Evolutionary conservation across 495 filamentous ascomycete genomes (phyloP), one percentile per base, ranked within the genome.

Genomic region (Amniculicola lignicola): DNA sequence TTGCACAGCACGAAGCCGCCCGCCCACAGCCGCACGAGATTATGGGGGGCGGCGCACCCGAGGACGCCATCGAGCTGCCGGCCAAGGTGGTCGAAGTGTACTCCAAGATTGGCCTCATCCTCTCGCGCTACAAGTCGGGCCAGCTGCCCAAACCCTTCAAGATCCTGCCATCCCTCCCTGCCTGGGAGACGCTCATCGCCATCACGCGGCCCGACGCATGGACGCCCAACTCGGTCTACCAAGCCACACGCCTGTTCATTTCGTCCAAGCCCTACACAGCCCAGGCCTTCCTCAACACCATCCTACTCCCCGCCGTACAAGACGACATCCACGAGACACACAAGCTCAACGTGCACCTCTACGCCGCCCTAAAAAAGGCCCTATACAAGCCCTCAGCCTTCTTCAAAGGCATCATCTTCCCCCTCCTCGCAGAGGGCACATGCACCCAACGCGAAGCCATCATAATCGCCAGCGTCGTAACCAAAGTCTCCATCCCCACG

Each of bases 121-220:
- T 97, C 35, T 90, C 89, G 7, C 81, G 92, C 44, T 96, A 96
- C 72, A 95, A 95, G 67, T 93, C 89, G 9, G 93, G 93, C 18
- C 89, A 89, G 59, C 79, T 97, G 21, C 94, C 93, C 11, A 97
- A 97, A 71, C 92, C 91, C 1, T 94, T 99, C 80, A 97, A 97
- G 71, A 88, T 97, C 54, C 79, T 99, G 25, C 93, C 94, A 0
- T 87, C 89, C 2, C 80, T 97, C 7, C 90, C 90, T 2, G 83
- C 90, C 62, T 95, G 89, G 88, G 87, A 89, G 60, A 87, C 87
- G 16, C 87, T 96, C 36, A 81, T 96, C 59, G 76, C 82, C 49
- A 82, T 93, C 54, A 94, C 90, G 12, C 80, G 80, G 3, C 90
- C 90, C 10, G 85, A 89, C 51, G 76, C 78, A 58, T 96, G 92